Percentiles rank a stretch among this genome's conserved stretches.
phyloP scores from a whole-genome alignment of 345 rosid genomes.

The Pistacia integerrima region DNA sequence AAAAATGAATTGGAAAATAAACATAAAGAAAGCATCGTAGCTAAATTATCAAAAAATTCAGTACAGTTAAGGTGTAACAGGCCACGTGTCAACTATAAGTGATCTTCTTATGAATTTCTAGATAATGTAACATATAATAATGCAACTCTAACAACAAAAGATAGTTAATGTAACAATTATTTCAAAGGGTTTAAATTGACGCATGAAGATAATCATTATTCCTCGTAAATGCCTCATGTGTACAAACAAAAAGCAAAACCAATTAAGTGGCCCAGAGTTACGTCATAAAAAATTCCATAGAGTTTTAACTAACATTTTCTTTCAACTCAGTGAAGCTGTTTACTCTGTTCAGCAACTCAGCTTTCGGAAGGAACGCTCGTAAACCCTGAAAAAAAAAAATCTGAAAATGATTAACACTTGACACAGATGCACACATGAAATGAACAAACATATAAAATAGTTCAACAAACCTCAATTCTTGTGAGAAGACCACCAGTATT shows the following conservation, averaged over 20 bases:
- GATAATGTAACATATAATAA: not conserved
- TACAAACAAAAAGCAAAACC: not conserved
- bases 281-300: not conserved
- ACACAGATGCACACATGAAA: constrained; percentile 2
- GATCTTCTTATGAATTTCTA: not conserved
- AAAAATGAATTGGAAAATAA: not conserved
- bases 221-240: not conserved
- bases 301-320: constrained; percentile 63
- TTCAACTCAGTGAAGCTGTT: constrained; percentile 83
- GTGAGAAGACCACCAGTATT: constrained; percentile 89
- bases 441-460: constrained; percentile 4
- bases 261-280: constrained; percentile 5
- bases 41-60: not conserved
- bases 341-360: constrained; percentile 69
- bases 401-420: constrained; percentile 9
- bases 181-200: not conserved
- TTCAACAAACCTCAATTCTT: constrained; percentile 68
- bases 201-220: not conserved
- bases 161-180: not conserved
- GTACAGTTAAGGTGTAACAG: not conserved
- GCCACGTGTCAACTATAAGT: not conserved
- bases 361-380: constrained; percentile 86
- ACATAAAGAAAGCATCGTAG: not conserved
- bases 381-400: constrained; percentile 60
- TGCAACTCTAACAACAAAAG: not conserved